Evolutionary conservation across 2,329 filamentous ascomycete species (phyloP).

Genomic region (Xylaria sp.): DNA sequence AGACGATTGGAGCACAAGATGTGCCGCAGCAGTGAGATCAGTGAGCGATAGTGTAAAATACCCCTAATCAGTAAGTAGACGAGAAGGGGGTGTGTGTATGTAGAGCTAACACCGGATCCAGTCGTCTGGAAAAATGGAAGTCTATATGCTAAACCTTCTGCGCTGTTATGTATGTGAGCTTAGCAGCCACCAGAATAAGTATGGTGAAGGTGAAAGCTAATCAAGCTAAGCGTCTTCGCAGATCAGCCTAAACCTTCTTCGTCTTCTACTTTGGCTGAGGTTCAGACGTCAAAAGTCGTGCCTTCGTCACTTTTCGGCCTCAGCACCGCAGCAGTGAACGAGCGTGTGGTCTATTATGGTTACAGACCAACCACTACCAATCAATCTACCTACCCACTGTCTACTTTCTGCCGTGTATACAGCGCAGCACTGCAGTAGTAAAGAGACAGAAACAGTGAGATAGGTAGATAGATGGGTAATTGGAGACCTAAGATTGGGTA

Average conservation of each 20-base stretch:
- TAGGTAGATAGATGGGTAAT: neutral
- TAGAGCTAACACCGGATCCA: conserved; percentile 29
- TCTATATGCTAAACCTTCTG: conserved; percentile 15
- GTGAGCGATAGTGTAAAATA: neutral
- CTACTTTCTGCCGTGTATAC: neutral
- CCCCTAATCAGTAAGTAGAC: neutral
- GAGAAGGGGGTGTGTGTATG: conserved; percentile 3
- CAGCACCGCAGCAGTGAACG: neutral
- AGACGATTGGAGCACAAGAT: conserved; percentile 8
- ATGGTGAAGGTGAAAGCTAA: conserved; percentile 4
- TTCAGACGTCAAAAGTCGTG: conserved; percentile 12
- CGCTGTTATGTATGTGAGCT: conserved; percentile 7
- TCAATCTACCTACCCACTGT: neutral
- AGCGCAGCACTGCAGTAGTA: conserved; percentile 7
- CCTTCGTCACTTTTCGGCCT: conserved; percentile 4
- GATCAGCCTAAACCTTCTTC: conserved; percentile 2
- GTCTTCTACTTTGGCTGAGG: neutral
- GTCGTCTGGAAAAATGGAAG: conserved; percentile 17
- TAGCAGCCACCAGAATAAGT: neutral
- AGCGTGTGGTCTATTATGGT: neutral
- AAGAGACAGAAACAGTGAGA: neutral
- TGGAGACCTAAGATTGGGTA: conserved; percentile 3
- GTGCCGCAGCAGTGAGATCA: neutral
- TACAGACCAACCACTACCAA: conserved; percentile 1
- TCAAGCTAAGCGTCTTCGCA: conserved; percentile 8